phyloP scores from a whole-genome alignment of 179 eudicot genomes.

The Actinidia polygama region DNA sequence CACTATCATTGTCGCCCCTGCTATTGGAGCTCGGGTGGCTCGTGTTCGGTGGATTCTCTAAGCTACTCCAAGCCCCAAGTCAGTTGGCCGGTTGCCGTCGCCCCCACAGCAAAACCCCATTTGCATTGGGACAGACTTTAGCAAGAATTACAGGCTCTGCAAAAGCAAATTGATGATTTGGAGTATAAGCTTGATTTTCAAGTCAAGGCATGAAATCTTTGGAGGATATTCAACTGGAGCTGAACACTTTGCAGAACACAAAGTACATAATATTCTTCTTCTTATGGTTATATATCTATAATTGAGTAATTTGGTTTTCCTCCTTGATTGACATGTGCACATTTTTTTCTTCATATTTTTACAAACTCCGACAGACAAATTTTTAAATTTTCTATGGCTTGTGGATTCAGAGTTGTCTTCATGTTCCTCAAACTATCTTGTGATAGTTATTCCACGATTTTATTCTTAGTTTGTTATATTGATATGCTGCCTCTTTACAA shows the following conservation, averaged over 20 bases:
- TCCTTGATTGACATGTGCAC: slow-evolving; percentile 14
- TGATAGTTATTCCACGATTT: neutral
- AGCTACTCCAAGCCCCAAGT: too few relatives aligned
- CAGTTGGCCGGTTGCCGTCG: too few relatives aligned
- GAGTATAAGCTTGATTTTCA: slow-evolving; percentile 61
- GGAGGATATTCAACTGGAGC: slow-evolving; percentile 72
- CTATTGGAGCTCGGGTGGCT: too few relatives aligned
- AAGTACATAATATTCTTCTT: slow-evolving; percentile 47
- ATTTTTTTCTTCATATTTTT: neutral
- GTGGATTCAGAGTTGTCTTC: neutral
- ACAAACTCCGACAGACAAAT: neutral
- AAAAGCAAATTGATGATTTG: slow-evolving; percentile 62
- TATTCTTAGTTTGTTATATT: neutral
- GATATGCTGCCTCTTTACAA: neutral
- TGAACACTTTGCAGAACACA: slow-evolving; percentile 51
- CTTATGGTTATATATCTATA: neutral
- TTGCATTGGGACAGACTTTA: slow-evolving; percentile 50
- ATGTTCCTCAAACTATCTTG: neutral
- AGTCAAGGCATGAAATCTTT: slow-evolving; percentile 64
- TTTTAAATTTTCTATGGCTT: neutral
- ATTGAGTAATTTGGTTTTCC: slow-evolving; percentile 11
- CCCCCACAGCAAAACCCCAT: too few relatives aligned
- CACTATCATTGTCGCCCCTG: too few relatives aligned
- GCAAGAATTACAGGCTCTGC: slow-evolving; percentile 61
- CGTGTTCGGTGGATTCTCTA: too few relatives aligned